Evolutionary conservation across 495 filamentous ascomycete genomes (phyloP).

Genomic region (Penicillium robsamsonii): DNA sequence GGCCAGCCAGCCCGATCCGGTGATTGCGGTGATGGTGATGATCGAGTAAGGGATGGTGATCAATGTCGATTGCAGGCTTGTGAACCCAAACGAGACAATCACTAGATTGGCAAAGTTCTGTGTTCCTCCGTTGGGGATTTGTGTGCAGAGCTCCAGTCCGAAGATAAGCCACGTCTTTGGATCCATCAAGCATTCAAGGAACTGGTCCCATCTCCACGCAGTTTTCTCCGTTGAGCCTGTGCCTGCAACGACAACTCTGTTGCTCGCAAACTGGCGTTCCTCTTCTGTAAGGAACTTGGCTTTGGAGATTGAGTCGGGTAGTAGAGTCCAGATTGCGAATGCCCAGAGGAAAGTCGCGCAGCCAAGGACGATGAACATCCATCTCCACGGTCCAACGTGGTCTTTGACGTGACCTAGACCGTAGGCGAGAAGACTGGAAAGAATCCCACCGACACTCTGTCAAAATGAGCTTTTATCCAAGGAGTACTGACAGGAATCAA

Average conservation of each 20-base stretch:
- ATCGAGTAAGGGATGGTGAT: slow-evolving; percentile 44
- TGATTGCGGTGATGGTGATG: slow-evolving; percentile 38
- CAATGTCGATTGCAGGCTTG: slow-evolving; percentile 39
- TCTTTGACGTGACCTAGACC: slow-evolving; percentile 53
- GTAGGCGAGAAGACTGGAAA: slow-evolving; percentile 57
- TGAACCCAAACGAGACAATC: slow-evolving; percentile 45
- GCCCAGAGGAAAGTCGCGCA: slow-evolving; percentile 55
- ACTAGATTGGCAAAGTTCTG: slow-evolving; percentile 48
- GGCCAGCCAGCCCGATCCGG: slow-evolving; percentile 39
- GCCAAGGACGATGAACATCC: slow-evolving; percentile 53
- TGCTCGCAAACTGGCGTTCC: slow-evolving; percentile 54
- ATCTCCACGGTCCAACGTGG: slow-evolving; percentile 50
- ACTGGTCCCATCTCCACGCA: slow-evolving; percentile 54
- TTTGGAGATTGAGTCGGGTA: slow-evolving; percentile 61
- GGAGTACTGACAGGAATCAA: background rate
- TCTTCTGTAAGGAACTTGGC: slow-evolving; percentile 56
- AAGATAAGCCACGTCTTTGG: slow-evolving; percentile 61
- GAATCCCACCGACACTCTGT: slow-evolving; percentile 51
- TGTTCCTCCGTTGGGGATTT: slow-evolving; percentile 46
- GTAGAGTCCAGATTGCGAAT: slow-evolving; percentile 49
- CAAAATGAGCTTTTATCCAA: background rate
- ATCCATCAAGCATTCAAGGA: slow-evolving; percentile 51
- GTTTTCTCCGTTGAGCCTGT: slow-evolving; percentile 53
- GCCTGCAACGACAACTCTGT: slow-evolving; percentile 43
- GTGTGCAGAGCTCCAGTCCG: slow-evolving; percentile 52